Conservation (phyloP, 2,329 filamentous ascomycete species). For the Epichloe brachyelytri region DNA sequence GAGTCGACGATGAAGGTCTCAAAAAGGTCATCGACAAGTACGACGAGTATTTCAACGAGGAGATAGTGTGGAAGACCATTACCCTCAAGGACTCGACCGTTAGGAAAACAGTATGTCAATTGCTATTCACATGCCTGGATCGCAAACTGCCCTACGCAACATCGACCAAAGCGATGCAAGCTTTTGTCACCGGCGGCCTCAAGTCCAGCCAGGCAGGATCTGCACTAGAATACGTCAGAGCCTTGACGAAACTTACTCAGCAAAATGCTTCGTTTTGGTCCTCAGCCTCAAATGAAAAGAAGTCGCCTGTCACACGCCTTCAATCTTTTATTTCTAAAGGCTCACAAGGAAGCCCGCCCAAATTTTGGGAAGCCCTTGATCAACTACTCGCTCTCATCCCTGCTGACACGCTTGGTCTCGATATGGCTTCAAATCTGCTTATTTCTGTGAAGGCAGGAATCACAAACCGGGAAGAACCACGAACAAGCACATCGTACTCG, state of each 20-base stretch:
- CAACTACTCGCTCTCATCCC: slow-evolving; percentile 51
- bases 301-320: slow-evolving; percentile 42
- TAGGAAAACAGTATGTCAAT: slow-evolving; percentile 36
- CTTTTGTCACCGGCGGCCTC: slow-evolving; percentile 61
- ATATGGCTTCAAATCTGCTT: slow-evolving; percentile 49
- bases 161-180: slow-evolving; percentile 37
- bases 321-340: slow-evolving; percentile 67
- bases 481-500: slow-evolving; percentile 51
- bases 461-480: slow-evolving; percentile 59
- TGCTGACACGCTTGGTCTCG: slow-evolving; percentile 24
- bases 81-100: slow-evolving; percentile 46
- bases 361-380: slow-evolving; percentile 61
- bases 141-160: slow-evolving; percentile 34
- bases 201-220: slow-evolving; percentile 63
- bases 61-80: slow-evolving; percentile 53
- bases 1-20: slow-evolving; percentile 35
- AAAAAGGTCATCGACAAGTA: slow-evolving; percentile 50
- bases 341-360: slow-evolving; percentile 60
- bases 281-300: slow-evolving; percentile 33
- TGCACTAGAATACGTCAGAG: slow-evolving; percentile 54
- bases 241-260: slow-evolving; percentile 53
- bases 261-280: slow-evolving; percentile 63
- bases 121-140: slow-evolving; percentile 37
- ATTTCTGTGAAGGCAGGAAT: slow-evolving; percentile 59
- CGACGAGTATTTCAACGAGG: slow-evolving; percentile 51